These are phyloP conservation scores for Verticillium albo-atrum DNA, from an alignment of 2,329 filamentous ascomycete genomes.

Conservation along the genomic window DNA sequence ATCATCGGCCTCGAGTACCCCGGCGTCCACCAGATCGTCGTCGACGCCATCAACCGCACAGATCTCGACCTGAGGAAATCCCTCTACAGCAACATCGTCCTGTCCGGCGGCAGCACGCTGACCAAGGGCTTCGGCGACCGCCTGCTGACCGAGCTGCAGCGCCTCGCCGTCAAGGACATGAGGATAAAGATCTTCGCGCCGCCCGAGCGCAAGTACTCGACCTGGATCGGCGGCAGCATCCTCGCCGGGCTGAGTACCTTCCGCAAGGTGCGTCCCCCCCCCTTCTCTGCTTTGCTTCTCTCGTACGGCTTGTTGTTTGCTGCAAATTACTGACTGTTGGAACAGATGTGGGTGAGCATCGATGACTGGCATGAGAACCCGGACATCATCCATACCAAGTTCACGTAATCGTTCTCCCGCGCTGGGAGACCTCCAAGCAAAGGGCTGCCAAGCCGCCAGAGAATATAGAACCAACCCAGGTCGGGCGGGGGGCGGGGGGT, in stretches of 20 bases:
- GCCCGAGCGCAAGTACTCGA: slow-evolving; percentile 96
- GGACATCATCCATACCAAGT: slow-evolving; percentile 97
- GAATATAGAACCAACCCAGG: not conserved
- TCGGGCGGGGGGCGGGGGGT: no score
- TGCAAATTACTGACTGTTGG: no score
- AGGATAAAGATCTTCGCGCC: slow-evolving; percentile 98
- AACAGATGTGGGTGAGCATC: slow-evolving; percentile 98
- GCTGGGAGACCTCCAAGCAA: no score
- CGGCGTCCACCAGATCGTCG: slow-evolving; percentile 95
- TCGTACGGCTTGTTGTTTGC: no score
- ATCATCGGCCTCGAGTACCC: slow-evolving; percentile 96
- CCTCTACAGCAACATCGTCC: slow-evolving; percentile 92
- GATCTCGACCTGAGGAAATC: slow-evolving; percentile 94
- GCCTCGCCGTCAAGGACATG: slow-evolving; percentile 96
- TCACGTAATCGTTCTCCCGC: slow-evolving; percentile 76
- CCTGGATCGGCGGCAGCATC: slow-evolving; percentile 98
- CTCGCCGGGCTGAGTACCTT: slow-evolving; percentile 95
- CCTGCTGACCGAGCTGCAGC: slow-evolving; percentile 85
- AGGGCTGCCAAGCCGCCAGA: no score
- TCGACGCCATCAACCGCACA: slow-evolving; percentile 90
- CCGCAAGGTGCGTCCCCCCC: slow-evolving; percentile 70
- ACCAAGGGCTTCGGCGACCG: slow-evolving; percentile 97
- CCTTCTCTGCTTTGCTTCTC: not conserved
- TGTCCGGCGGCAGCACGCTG: slow-evolving; percentile 92
- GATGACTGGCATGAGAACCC: slow-evolving; percentile 99